phyloP scores from a whole-genome alignment of 2,329 filamentous ascomycete species.

The Clarireedia homoeocarpa region DNA sequence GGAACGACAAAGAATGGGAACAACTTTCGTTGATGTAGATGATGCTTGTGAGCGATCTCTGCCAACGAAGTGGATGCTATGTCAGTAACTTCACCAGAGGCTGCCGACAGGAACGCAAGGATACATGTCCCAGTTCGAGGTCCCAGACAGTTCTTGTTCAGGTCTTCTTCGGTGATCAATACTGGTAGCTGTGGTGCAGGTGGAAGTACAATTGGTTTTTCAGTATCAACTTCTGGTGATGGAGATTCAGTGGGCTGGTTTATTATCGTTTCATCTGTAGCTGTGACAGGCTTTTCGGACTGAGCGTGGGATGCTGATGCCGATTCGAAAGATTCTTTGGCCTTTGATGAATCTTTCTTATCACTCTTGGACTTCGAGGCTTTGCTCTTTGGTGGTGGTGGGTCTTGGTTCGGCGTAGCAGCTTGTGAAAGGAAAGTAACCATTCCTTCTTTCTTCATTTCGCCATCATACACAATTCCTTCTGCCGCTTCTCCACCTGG shows the following conservation, averaged over 20 bases:
- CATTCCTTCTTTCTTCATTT: slow-evolving; percentile 77
- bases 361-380: slow-evolving; percentile 33
- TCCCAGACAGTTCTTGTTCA: slow-evolving; percentile 65
- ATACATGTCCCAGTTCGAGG: slow-evolving; percentile 76
- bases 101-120: slow-evolving; percentile 59
- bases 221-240: slow-evolving; percentile 30
- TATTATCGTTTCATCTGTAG: slow-evolving; percentile 43
- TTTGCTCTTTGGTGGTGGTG: slow-evolving; percentile 42
- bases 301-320: slow-evolving; percentile 44
- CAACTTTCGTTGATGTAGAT: slow-evolving; percentile 54
- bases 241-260: slow-evolving; percentile 44
- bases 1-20: slow-evolving; percentile 82
- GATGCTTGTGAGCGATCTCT: slow-evolving; percentile 69
- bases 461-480: slow-evolving; percentile 67
- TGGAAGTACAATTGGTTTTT: slow-evolving; percentile 39
- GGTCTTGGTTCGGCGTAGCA: slow-evolving; percentile 71
- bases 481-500: slow-evolving; percentile 60
- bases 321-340: slow-evolving; percentile 41
- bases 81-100: slow-evolving; percentile 31
- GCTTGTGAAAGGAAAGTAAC: slow-evolving; percentile 75
- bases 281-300: slow-evolving; percentile 38
- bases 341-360: slow-evolving; percentile 30
- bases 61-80: slow-evolving; percentile 57
- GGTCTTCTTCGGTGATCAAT: slow-evolving; percentile 54
- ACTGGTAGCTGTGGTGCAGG: slow-evolving; percentile 55